These are phyloP conservation scores for Solanum clarkiae DNA, from an alignment of 257 asterid species.

Conservation along the genomic window DNA sequence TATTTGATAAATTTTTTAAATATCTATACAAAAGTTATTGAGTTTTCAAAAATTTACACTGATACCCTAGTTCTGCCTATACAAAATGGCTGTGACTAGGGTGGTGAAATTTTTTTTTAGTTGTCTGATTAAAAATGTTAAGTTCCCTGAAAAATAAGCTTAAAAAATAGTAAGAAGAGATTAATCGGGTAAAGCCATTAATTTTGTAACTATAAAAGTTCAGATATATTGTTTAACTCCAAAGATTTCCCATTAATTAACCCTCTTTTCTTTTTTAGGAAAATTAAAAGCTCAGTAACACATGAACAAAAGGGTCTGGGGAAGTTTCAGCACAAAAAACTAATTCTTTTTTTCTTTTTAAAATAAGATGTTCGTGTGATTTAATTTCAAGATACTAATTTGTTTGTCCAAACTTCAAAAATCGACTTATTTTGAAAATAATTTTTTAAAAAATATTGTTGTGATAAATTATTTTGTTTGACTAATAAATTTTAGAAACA, in stretches of 20 bases:
- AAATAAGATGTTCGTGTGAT: not conserved
- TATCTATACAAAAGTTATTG: not conserved
- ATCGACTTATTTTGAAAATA: no score
- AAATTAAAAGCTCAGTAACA: not conserved
- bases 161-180: no score
- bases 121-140: not conserved
- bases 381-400: not conserved
- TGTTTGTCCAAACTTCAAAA: not conserved
- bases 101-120: not conserved
- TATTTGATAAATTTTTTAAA: not conserved
- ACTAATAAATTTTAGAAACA: no score
- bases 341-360: not conserved
- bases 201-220: not conserved
- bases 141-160: not conserved
- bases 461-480: not conserved
- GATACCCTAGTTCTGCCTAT: not conserved
- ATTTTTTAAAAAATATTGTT: no score
- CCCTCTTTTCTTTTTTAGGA: not conserved
- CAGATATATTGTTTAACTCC: not conserved
- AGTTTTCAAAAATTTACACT: not conserved
- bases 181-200: not conserved
- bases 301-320: not conserved
- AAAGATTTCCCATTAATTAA: not conserved
- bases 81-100: not conserved
- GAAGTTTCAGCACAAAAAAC: not conserved